Evolutionary conservation across 139 green algal species (phyloP), one percentile per base, ranked within the genome.

Genomic region (Chlorella sp.): DNA sequence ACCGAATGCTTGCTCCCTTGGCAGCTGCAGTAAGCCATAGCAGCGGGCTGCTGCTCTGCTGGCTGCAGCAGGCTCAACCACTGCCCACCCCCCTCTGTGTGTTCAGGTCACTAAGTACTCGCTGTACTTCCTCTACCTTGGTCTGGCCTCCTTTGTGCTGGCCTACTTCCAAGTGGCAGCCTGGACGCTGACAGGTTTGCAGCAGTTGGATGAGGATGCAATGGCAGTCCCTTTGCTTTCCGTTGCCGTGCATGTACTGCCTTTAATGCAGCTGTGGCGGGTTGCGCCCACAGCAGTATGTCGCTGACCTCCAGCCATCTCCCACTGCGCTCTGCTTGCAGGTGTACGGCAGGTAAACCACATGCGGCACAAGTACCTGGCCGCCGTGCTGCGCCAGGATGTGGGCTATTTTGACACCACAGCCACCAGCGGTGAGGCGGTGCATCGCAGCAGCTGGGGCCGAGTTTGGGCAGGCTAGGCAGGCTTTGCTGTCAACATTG

Each of bases 351-450:
- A 89, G 34, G 64, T 78, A 23, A 88, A 86, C 71, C 36, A 69
- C 26, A 88, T 94, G 30, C 81, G 92, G 32, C 76, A 78, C 34
- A 28, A 36, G 13, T 96, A 95, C 86, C 85, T 96, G 39, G 1
- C 28, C 3, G 80, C 92, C 0, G 90, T 95, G 36, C 88, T 99
- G 62, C 81, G 87, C 20, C 96, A 98, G 91, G 95, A 99, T 26
- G 84, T 97, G 9, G 86, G 76, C 0, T 98, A 94, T 89, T 98
- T 97, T 79, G 96, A 99, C 78, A 90, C 86, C 2, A 64, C 92
- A 0, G 89, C 88, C 36, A 95, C 84, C 0, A 90, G 90, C 38
- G 93, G 93, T 82, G 51, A 71, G 38, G 68, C 68, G 2, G 20
- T 20, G n/a, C n/a, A n/a, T n/a, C n/a, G n/a, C n/a, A n/a, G n/a